phyloP scores from a whole-genome alignment of 441 rosid species.

The Metrosideros polymorpha region DNA sequence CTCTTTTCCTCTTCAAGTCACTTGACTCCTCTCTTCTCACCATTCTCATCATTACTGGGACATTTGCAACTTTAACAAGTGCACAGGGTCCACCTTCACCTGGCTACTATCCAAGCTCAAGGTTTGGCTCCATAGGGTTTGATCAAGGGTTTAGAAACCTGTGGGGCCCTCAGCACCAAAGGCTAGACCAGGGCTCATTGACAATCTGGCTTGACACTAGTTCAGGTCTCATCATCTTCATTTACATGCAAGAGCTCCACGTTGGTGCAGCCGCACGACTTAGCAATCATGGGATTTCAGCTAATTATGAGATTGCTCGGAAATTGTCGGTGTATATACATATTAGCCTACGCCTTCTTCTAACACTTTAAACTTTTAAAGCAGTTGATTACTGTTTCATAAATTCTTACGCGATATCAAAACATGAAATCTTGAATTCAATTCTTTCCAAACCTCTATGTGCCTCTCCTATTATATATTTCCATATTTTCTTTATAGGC shows the following conservation, averaged over 20 bases:
- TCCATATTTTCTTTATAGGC: background rate
- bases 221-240: background rate
- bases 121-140: background rate
- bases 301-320: background rate
- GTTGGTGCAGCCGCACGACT: background rate
- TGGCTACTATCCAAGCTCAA: conserved; percentile 6
- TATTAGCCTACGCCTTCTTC: background rate
- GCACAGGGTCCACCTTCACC: conserved; percentile 12
- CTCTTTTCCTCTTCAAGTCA: background rate
- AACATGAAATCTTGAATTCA: background rate
- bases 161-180: conserved; percentile 9
- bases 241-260: background rate
- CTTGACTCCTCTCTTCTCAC: too few species aligned
- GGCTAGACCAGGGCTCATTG: background rate
- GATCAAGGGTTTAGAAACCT: background rate
- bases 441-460: too few species aligned
- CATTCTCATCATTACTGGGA: background rate
- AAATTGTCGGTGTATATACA: background rate
- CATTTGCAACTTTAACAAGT: background rate
- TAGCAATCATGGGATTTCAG: background rate
- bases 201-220: conserved; percentile 4
- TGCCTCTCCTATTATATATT: too few species aligned
- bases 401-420: background rate
- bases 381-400: too few species aligned
- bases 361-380: background rate